phyloP scores from a whole-genome alignment of 2,329 filamentous ascomycete genomes.

The Penicillium sp. region DNA sequence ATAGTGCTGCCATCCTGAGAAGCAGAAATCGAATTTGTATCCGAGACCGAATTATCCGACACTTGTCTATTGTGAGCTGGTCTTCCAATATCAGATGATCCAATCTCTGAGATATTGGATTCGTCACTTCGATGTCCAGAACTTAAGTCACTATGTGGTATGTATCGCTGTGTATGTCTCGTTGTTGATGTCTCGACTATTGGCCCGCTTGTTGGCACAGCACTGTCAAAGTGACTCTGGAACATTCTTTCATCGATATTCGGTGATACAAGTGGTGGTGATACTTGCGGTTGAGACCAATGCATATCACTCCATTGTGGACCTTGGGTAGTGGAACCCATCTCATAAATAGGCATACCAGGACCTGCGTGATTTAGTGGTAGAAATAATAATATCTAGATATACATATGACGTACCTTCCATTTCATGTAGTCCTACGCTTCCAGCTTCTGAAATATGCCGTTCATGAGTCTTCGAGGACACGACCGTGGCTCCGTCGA shows the following conservation, averaged over 20 bases:
- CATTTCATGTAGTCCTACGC: slow-evolving; percentile 10
- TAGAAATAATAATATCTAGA: not conserved
- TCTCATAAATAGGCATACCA: slow-evolving; percentile 2
- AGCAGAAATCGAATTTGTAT: slow-evolving; percentile 1
- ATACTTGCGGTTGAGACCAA: slow-evolving; percentile 9
- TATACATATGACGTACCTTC: not conserved
- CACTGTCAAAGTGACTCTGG: not conserved
- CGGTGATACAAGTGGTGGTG: slow-evolving; percentile 8
- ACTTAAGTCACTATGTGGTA: slow-evolving; percentile 3
- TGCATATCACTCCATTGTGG: slow-evolving; percentile 2
- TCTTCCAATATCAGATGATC: not conserved
- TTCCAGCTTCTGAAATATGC: slow-evolving; percentile 10
- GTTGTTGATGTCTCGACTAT: not conserved
- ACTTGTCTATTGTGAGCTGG: slow-evolving; percentile 3
- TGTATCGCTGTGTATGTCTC: not conserved
- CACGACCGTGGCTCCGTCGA: slow-evolving; percentile 7
- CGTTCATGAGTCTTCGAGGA: slow-evolving; percentile 6
- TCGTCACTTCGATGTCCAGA: slow-evolving; percentile 9
- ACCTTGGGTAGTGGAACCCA: not conserved
- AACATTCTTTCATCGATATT: slow-evolving; percentile 10
- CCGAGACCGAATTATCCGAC: slow-evolving; percentile 8
- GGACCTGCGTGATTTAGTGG: not conserved
- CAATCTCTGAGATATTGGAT: slow-evolving; percentile 8
- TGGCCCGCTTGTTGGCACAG: not conserved
- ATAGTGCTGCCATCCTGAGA: not conserved